Conservation (phyloP, 2,329 filamentous ascomycete species). For the Pestalotiopsis sp. region DNA sequence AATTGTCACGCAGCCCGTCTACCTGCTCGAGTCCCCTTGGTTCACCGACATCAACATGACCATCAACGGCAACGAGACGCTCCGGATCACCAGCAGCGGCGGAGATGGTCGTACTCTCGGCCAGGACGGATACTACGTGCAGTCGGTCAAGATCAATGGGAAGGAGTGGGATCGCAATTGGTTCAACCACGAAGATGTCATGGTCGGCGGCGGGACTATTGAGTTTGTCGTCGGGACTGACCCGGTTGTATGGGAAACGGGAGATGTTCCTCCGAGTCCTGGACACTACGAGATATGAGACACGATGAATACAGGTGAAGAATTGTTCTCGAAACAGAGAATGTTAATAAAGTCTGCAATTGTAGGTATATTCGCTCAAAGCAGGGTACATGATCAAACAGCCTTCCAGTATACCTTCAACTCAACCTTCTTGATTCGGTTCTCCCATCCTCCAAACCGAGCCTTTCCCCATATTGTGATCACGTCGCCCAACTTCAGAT, state of each 20-base stretch:
- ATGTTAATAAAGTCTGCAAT: neutral
- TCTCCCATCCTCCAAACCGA: slow-evolving; percentile 57
- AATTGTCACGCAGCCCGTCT: slow-evolving; percentile 48
- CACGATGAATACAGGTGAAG: neutral
- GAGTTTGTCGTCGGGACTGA: slow-evolving; percentile 11
- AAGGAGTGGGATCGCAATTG: slow-evolving; percentile 6
- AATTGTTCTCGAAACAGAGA: neutral
- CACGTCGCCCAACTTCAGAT: slow-evolving; percentile 60
- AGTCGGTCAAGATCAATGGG: slow-evolving; percentile 8
- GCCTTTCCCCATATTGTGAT: slow-evolving; percentile 64
- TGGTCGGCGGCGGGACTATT: slow-evolving; percentile 13
- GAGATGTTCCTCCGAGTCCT: slow-evolving; percentile 13
- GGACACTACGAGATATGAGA: slow-evolving; percentile 10
- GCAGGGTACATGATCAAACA: neutral
- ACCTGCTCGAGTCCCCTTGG: slow-evolving; percentile 47
- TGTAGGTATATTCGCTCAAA: neutral
- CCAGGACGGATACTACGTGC: slow-evolving; percentile 3
- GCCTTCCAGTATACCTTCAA: slow-evolving; percentile 62
- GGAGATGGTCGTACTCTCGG: neutral
- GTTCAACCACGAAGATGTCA: slow-evolving; percentile 13
- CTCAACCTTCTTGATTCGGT: slow-evolving; percentile 50
- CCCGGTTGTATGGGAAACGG: slow-evolving; percentile 10
- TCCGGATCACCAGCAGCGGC: slow-evolving; percentile 7
- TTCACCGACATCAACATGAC: slow-evolving; percentile 30
- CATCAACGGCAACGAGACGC: slow-evolving; percentile 7